Evolutionary conservation across 495 filamentous ascomycete species (phyloP), one percentile per base, ranked within the genome.

Genomic region (Thermochaetoides thermophila): DNA sequence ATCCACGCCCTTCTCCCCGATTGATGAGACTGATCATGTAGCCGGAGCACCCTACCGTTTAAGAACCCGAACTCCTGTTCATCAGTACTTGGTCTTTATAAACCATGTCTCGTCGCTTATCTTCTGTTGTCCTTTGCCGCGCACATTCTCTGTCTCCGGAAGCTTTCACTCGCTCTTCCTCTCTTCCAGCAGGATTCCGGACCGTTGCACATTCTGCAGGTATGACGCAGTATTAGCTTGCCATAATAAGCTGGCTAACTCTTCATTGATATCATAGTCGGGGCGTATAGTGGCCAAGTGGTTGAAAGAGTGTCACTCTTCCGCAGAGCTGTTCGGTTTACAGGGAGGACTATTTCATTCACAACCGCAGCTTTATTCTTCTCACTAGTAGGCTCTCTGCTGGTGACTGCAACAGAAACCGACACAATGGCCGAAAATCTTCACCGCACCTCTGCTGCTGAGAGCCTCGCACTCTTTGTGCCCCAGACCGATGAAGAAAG

Each of bases 401-500:
- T 77, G 64, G 57, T 60, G 24, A 50, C 63, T 32, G 49, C 53
- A 10, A 67, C 70, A 6, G 64, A 61, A 10, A 40, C 63, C 31
- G 39, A 63, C 17, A 53, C 57, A 19, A 55, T 61, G 24, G 50
- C 49, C 21, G 48, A 38, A 9, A 39, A 75, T 35, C 56, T 76
- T n/a, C n/a, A n/a, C n/a, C n/a, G n/a, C n/a, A n/a, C n/a, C n/a
- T n/a, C n/a, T n/a, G n/a, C n/a, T n/a, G 74, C 70, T 40, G 80
- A 95, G 37, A 77, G 77, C 23, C 66, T 87, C 18, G 48, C 54
- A 17, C 59, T 77, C 45, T 95, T 69, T 64, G 48, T 45, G 1
- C 74, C 87, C 7, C 35, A 60, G n/a, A 71, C 77, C 36, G 67
- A 71, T 5, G 44, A 67, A 5, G 58, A 76, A 14, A 61, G 57